Conservation (phyloP, 2,329 filamentous ascomycete genomes). For the Mycosphaerella arachidis region DNA sequence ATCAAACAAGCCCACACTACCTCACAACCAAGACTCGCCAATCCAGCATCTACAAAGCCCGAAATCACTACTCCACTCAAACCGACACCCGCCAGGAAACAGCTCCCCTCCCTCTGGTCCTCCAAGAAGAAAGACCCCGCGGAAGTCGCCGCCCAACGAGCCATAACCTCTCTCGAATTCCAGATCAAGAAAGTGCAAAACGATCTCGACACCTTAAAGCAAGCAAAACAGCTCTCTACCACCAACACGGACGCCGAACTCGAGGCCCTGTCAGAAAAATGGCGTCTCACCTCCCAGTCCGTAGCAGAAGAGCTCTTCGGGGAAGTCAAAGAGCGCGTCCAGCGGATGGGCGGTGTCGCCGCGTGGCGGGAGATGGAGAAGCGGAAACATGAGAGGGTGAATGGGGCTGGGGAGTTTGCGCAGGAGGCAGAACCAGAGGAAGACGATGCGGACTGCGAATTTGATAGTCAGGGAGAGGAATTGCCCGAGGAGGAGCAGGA, state of each 20-base stretch:
- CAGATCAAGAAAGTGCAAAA: conserved; percentile 40
- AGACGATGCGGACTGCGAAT: conserved; percentile 35
- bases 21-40: background rate
- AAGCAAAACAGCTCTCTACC: conserved; percentile 50
- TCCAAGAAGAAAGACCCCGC: conserved; percentile 22
- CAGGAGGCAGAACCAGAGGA: conserved; percentile 30
- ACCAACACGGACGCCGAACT: conserved; percentile 52
- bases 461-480: conserved; percentile 32
- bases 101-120: conserved; percentile 27
- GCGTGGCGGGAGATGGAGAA: conserved; percentile 45
- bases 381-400: conserved; percentile 28
- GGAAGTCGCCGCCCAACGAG: conserved; percentile 24
- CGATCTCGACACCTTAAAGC: conserved; percentile 49
- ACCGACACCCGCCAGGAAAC: conserved; percentile 35
- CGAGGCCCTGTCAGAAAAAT: conserved; percentile 53
- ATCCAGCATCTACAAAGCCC: background rate
- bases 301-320: conserved; percentile 66
- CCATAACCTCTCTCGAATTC: conserved; percentile 23
- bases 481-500: conserved; percentile 38
- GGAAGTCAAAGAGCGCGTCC: conserved; percentile 55
- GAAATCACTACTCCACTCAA: conserved; percentile 9
- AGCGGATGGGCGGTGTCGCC: conserved; percentile 59
- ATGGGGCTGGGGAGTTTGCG: conserved; percentile 29
- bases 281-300: conserved; percentile 56
- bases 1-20: conserved; percentile 9